Base-by-base conservation (phyloP, 192 early-diverging fungal species). In the Podila epigama region DNA sequence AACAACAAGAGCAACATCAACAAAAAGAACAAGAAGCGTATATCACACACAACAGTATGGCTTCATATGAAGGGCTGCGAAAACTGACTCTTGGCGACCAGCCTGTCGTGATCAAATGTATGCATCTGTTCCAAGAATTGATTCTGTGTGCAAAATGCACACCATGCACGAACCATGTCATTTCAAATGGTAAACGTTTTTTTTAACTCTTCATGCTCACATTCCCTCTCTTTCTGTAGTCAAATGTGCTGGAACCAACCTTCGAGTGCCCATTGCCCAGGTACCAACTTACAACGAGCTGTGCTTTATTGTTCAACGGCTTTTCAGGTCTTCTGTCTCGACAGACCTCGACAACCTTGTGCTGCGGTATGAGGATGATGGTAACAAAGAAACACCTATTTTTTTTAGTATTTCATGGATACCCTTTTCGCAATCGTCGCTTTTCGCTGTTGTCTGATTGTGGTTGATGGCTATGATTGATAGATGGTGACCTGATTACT, bases 401-500 rank as follows among this genome's bases (percentile, higher is more conserved):
- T 4, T 39, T 16, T 16, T 15, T 6, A 22, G 10, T 5, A 18
- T 39, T 25, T 13, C 9, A 16, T n/a, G n/a, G n/a, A n/a, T n/a
- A n/a, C n/a, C n/a, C n/a, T n/a, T n/a, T 18, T 27, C 1, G 1
- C 27, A 22, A 20, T 15, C 27, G 29, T 37, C 12, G 13, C 13
- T 13, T 53, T 39, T 53, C 15, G 33, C 51, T 33, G 20, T 11
- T 5, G 31, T 55, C n/a, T n/a, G n/a, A n/a, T n/a, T n/a, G n/a
- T n/a, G n/a, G n/a, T n/a, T n/a, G n/a, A n/a, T n/a, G n/a, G n/a
- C n/a, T n/a, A n/a, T n/a, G n/a, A n/a, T n/a, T 15, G 29, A 33
- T 60, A 86, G 85, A 86, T 36, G 81, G 81, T 2, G 85, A 86
- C 70, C 25, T 86, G 55, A 81, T 86, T 33, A 82, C 75, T 51